Evolutionary conservation across 306 rosid genomes (phyloP).

Genomic region (Acmispon strigosus): DNA sequence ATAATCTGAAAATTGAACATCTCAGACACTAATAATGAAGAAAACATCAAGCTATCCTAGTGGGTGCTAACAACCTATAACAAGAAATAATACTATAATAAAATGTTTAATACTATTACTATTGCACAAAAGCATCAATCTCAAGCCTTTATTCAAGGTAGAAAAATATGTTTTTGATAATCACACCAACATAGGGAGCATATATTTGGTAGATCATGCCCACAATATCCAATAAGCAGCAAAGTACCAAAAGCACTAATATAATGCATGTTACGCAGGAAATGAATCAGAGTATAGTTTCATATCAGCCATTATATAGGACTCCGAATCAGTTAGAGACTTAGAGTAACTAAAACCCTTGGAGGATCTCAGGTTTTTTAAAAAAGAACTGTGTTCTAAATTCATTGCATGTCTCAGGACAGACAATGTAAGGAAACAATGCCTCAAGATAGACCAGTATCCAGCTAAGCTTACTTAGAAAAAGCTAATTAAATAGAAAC

Average conservation of each 20-base stretch:
- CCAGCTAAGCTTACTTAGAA: background rate
- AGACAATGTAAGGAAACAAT: background rate
- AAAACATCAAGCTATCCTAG: background rate
- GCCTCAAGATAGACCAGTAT: background rate
- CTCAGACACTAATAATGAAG: slow-evolving; percentile 15
- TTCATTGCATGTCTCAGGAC: background rate
- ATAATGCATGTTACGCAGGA: background rate
- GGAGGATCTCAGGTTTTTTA: too few relatives aligned
- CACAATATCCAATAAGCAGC: background rate
- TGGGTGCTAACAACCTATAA: background rate
- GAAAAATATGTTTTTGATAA: background rate
- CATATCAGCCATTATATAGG: too few relatives aligned
- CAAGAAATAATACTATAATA: background rate
- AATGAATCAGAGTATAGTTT: background rate
- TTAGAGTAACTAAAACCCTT: too few relatives aligned
- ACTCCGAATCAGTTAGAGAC: too few relatives aligned
- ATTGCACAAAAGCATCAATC: background rate
- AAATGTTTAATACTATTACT: background rate
- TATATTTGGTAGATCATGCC: background rate
- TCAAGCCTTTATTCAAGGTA: background rate
- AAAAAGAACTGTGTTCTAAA: too few relatives aligned
- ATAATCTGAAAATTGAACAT: slow-evolving; percentile 46
- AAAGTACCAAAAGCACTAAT: background rate
- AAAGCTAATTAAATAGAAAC: background rate
- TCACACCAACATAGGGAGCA: background rate